Base-by-base conservation (phyloP, 306 rosid species). In the Fragaria ananassa region DNA sequence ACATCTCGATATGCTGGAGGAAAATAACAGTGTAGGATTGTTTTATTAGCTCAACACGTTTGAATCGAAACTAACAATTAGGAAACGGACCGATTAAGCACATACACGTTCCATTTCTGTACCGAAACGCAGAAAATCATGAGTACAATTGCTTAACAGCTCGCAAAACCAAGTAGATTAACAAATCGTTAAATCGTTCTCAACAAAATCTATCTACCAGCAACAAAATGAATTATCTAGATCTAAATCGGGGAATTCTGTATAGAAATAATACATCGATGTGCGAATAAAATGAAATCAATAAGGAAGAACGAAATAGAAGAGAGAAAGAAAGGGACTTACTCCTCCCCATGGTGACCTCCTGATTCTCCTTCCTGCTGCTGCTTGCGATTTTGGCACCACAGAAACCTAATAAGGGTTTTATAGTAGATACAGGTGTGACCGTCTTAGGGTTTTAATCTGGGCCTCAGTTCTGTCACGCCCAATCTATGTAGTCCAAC, bases 331-430 rank as follows among this genome's bases (percentile, higher is more conserved):
- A 58, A 34, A 54, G 14, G 57, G 3, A 69, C 92, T 82, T 82
- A 88, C 92, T 86, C 62, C 92, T 86, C 64, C 89, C 89, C 89
- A 88, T 88, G 27, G 84, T 83, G 45, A 74, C 47, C 47, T 39
- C 71, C 45, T 58, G 71, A 71, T 47, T 19, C 35, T 39, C 29
- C 72, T 73, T 73, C 35, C 68, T 31, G 8, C 75, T 66, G 62
- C 34, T 13, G 51, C 51, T 58, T 42, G 21, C 47, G 60, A 19
- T 58, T 53, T 58, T 34, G 11, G 39, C 3, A 73, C 14, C 68
- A 0, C 54, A 37, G 27, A 51, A 51, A 17, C 77, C 54, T 62
- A 41, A 47, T 13, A 34, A 3, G 68, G 23, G 8, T 0, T 58
- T 58, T 74, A 58, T 74, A 23, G 8, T 54, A 6, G 9, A 11